Percentiles rank a stretch among this genome's conserved stretches.
Evolutionary conservation across 495 filamentous ascomycete species (phyloP).

Genomic region (Penicillium maclennaniae): DNA sequence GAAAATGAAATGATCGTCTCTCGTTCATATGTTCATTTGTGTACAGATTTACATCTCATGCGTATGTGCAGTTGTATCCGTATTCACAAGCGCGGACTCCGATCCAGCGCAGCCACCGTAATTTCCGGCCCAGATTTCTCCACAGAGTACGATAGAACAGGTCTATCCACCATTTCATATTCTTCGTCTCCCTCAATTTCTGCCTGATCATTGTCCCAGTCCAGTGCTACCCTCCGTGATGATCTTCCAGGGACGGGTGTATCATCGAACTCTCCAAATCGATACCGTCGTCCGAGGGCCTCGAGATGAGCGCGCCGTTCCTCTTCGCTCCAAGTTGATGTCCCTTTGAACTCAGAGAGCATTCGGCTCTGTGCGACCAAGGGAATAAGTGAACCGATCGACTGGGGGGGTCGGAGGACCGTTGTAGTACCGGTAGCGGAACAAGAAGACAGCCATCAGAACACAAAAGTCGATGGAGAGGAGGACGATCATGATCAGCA

Average conservation of each 20-base stretch:
- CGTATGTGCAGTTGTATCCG: not conserved
- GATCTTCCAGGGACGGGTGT: not conserved
- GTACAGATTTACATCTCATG: not conserved
- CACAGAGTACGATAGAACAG: not conserved
- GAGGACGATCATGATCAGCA: slow-evolving; percentile 20
- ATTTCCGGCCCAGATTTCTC: not conserved
- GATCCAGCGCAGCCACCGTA: not conserved
- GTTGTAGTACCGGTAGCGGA: slow-evolving; percentile 12
- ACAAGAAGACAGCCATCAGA: slow-evolving; percentile 15
- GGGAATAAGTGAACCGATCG: slow-evolving; percentile 22
- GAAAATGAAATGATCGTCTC: too few relatives aligned
- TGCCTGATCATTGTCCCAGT: not conserved
- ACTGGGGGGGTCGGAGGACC: slow-evolving; percentile 21
- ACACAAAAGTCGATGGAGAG: slow-evolving; percentile 19
- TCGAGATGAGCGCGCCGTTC: not conserved
- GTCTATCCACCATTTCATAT: not conserved
- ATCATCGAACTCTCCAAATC: not conserved
- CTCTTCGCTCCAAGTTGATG: not conserved
- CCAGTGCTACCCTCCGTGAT: not conserved
- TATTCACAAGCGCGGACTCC: not conserved
- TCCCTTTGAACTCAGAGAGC: not conserved
- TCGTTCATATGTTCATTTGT: not conserved
- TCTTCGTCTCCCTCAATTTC: not conserved
- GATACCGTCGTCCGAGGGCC: not conserved
- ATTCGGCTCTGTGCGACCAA: slow-evolving; percentile 21